Conservation (phyloP, 768 basidiomycete genomes). For the Panaeolus papilionaceus region DNA sequence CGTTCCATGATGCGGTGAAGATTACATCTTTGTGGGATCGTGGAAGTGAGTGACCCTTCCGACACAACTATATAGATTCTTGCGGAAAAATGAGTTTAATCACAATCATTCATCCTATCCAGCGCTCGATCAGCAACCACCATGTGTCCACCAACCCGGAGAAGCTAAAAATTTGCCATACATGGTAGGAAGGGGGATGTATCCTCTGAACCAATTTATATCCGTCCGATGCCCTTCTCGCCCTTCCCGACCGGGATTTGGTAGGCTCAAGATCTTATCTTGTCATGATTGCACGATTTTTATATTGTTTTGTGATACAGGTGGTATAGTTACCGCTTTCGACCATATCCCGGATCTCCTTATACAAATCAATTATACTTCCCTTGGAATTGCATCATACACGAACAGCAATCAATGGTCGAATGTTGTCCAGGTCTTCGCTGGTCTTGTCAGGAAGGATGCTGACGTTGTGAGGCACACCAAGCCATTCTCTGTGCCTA, state of each 20-base stretch:
- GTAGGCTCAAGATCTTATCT: not conserved
- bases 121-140: not conserved
- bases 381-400: not conserved
- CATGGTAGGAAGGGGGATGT: not conserved
- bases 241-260: not conserved
- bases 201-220: not conserved
- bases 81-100: too few relatives aligned
- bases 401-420: not conserved
- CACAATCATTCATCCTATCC: not conserved
- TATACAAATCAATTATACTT: constrained; percentile 9
- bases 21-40: not conserved
- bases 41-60: not conserved
- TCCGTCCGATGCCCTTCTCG: not conserved
- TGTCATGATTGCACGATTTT: not conserved
- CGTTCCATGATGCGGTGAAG: not conserved
- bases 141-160: not conserved
- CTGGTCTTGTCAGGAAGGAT: constrained; percentile 6
- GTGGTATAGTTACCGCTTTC: not conserved
- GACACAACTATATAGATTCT: not conserved
- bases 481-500: not conserved
- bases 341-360: constrained; percentile 12
- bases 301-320: not conserved
- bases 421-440: constrained; percentile 6
- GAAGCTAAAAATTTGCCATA: not conserved
- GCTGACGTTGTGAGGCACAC: not conserved